These are phyloP conservation scores for Candida tammaniensis DNA, from an alignment of 805 yeast genomes.

Conservation along the genomic window DNA sequence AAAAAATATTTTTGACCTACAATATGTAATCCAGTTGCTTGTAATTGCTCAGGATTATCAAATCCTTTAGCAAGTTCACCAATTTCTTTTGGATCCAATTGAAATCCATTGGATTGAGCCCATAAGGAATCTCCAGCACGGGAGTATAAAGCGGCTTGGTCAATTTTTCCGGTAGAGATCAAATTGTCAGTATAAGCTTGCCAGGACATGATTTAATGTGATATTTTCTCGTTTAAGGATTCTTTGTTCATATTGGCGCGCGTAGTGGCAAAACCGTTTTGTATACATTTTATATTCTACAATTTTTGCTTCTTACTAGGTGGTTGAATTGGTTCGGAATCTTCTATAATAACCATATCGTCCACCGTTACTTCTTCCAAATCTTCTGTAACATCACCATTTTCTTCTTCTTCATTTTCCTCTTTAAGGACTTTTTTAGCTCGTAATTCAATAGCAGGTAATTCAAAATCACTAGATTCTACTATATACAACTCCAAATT, in stretches of 20 bases:
- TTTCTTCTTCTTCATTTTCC: slow-evolving; percentile 5
- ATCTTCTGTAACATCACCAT: slow-evolving; percentile 1
- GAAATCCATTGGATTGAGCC: slow-evolving; percentile 78
- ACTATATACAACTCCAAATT: slow-evolving; percentile 60
- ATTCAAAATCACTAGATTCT: slow-evolving; percentile 3
- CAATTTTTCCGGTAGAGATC: slow-evolving; percentile 81
- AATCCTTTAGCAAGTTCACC: slow-evolving; percentile 73
- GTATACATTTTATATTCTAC: neutral
- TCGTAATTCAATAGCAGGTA: slow-evolving; percentile 15
- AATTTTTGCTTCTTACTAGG: slow-evolving; percentile 17
- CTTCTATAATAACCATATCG: slow-evolving; percentile 4
- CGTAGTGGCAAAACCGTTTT: slow-evolving; percentile 3
- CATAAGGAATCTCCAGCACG: slow-evolving; percentile 93
- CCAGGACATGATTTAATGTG: slow-evolving; percentile 25
- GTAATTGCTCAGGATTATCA: slow-evolving; percentile 73
- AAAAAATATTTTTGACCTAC: slow-evolving; percentile 85
- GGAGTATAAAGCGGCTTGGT: slow-evolving; percentile 89
- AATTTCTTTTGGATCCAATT: slow-evolving; percentile 68
- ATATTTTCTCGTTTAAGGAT: neutral
- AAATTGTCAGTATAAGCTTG: slow-evolving; percentile 95
- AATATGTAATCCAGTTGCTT: slow-evolving; percentile 81
- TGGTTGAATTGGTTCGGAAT: slow-evolving; percentile 27
- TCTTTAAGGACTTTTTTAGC: slow-evolving; percentile 11
- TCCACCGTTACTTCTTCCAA: slow-evolving; percentile 1
- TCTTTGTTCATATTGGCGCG: neutral